Conservation (phyloP, 2,329 filamentous ascomycete species). For the Raffaelea albimanens region DNA sequence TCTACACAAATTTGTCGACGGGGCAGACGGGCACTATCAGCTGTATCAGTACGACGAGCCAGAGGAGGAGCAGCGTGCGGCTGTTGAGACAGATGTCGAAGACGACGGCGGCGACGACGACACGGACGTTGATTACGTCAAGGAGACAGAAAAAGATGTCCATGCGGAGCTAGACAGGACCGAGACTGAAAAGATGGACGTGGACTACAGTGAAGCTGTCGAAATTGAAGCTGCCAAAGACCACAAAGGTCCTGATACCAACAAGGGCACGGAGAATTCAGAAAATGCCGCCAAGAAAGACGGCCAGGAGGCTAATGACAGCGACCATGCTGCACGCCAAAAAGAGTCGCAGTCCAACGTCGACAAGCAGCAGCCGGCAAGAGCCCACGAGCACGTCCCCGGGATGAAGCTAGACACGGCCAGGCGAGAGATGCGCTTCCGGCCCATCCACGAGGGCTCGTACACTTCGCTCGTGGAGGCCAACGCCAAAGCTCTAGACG, state of each 20-base stretch:
- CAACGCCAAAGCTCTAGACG: constrained; percentile 5
- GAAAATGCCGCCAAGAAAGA: neutral
- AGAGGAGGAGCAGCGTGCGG: neutral
- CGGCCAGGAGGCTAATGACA: neutral
- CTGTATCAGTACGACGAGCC: constrained; percentile 5
- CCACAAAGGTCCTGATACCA: no score
- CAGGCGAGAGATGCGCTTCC: constrained; percentile 1
- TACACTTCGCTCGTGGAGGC: constrained; percentile 8
- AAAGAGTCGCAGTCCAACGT: neutral
- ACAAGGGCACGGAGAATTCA: no score
- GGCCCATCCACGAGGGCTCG: constrained; percentile 4
- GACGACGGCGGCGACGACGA: neutral
- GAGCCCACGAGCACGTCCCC: neutral
- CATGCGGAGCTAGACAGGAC: no score
- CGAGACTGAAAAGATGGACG: no score
- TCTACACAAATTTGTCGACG: neutral
- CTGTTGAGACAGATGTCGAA: neutral
- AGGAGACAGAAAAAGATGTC: no score
- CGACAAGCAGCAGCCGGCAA: neutral
- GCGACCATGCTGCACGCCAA: neutral
- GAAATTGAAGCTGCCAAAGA: no score
- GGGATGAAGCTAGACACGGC: neutral
- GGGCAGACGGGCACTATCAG: neutral
- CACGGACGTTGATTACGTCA: neutral
- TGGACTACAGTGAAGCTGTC: no score